These are phyloP conservation scores for Pythium diclinum DNA, from an alignment of 352 stramenopile genomes.

Conservation along the genomic window DNA sequence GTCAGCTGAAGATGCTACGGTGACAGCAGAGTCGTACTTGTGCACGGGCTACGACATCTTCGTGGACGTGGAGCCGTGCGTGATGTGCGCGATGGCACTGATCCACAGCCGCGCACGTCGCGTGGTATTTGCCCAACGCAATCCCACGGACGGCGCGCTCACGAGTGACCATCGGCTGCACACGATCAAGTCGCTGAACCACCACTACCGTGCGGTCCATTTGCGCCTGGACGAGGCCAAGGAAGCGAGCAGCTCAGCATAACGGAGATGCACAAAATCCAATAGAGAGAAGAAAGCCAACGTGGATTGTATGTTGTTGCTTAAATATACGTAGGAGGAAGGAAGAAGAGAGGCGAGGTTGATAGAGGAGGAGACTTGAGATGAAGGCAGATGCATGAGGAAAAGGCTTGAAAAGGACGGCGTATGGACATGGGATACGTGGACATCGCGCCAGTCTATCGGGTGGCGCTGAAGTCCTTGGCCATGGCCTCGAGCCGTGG, in stretches of 20 bases:
- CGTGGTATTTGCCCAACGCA: constrained; percentile 68
- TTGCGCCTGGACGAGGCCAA: constrained; percentile 20
- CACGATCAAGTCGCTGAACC: constrained; percentile 85
- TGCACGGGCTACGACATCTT: constrained; percentile 89
- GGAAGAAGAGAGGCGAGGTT: background rate
- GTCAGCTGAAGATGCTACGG: background rate
- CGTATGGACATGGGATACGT: background rate
- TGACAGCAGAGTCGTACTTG: constrained; percentile 64
- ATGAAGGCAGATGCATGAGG: constrained; percentile 7
- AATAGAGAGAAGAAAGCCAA: background rate
- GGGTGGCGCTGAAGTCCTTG: constrained; percentile 54
- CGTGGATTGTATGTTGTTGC: constrained; percentile 5
- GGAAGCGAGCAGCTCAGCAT: background rate
- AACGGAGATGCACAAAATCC: background rate
- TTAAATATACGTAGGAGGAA: constrained; percentile 6
- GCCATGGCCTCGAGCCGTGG: constrained; percentile 74
- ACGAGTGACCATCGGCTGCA: constrained; percentile 64
- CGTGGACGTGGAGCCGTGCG: constrained; percentile 79
- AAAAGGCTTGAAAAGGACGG: background rate
- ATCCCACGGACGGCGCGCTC: constrained; percentile 60
- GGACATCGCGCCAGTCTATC: constrained; percentile 6
- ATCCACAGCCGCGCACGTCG: constrained; percentile 80
- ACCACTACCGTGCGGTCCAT: constrained; percentile 86
- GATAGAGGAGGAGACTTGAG: constrained; percentile 1
- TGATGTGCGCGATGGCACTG: constrained; percentile 89